Evolutionary conservation across 805 yeast species (phyloP).

Genomic region (Scheffersomyces ergatensis): DNA sequence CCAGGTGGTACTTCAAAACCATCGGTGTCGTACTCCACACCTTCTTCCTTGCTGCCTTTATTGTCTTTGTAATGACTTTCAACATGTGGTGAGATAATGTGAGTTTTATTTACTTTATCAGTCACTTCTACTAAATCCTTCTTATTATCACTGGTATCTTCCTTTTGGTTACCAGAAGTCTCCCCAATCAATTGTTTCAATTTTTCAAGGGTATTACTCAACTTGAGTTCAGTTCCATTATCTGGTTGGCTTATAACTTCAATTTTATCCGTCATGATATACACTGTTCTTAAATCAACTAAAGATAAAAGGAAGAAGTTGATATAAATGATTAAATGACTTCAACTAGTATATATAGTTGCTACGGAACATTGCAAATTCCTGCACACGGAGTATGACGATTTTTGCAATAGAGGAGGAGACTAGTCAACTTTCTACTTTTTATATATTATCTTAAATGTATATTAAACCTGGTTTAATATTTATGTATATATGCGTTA

Average conservation of each 20-base stretch:
- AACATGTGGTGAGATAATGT: neutral
- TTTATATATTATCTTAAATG: no score
- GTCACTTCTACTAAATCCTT: neutral
- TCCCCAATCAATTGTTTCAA: slow-evolving; percentile 17
- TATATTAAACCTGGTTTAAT: no score
- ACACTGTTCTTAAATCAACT: no score
- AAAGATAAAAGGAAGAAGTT: no score
- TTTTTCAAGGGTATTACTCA: slow-evolving; percentile 15
- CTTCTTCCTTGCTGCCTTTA: slow-evolving; percentile 1
- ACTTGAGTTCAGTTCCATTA: slow-evolving; percentile 7
- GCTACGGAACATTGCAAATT: no score
- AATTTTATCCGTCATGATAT: slow-evolving; percentile 10
- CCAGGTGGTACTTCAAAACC: slow-evolving; percentile 38
- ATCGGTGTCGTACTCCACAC: slow-evolving; percentile 22
- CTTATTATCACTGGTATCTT: neutral
- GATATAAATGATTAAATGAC: no score
- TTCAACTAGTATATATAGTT: no score
- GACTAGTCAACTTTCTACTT: no score
- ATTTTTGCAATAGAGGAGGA: no score
- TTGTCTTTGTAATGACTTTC: neutral
- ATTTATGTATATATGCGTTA: neutral
- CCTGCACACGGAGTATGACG: no score
- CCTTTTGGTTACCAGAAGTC: slow-evolving; percentile 8
- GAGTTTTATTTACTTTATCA: neutral
- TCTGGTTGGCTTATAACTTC: slow-evolving; percentile 23